Base-by-base conservation (phyloP, 1,284 basidiomycete species). In the Ceratobasidium theobromae region DNA sequence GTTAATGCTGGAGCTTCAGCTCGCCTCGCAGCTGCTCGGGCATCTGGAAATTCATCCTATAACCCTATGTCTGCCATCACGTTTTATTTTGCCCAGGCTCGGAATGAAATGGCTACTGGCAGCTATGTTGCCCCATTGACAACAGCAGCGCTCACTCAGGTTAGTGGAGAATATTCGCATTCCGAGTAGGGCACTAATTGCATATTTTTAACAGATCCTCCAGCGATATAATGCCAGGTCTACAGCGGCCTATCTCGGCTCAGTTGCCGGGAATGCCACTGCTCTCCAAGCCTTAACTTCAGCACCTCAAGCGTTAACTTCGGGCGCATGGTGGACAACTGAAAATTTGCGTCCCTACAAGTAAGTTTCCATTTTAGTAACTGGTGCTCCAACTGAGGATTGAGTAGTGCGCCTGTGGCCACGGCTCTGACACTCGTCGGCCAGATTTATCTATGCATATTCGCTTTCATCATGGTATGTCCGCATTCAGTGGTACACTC, bases 361-460 rank as follows among this genome's bases (percentile, higher is more conserved):
- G 65, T 67, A 4, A 60, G 65, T 55, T n/a, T 21, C 18, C 8
- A 3, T 21, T 30, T 32, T 25, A 25, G 45, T 5, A 27, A 4
- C 28, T 28, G 4, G 21, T 4, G 4, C 27, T 25, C 33, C 5
- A 11, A n/a, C 28, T 53, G 23, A 23, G 21, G 27, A 48, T n/a
- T 30, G 28, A 40, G 14, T 35, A 66, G 64, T 33, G 73, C 77
- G 35, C 76, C 80, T 5, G 79, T 80, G 11, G 78, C 79, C 0
- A 73, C 75, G 6, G 81, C 81, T 1, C 76, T 80, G 46, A 77
- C 79, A 2, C 76, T 81, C 21, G 79, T 81, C 33, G 80, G 76
- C 18, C 68, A 74, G 18, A 75, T 81, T 66, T 81, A 80, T 74
- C 73, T 80, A 68, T 72, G 77, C 69, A 79, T 81, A 28, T 55